Base-by-base conservation (phyloP, 2,329 filamentous ascomycete genomes). In the Basipetospora chlamydospora region DNA sequence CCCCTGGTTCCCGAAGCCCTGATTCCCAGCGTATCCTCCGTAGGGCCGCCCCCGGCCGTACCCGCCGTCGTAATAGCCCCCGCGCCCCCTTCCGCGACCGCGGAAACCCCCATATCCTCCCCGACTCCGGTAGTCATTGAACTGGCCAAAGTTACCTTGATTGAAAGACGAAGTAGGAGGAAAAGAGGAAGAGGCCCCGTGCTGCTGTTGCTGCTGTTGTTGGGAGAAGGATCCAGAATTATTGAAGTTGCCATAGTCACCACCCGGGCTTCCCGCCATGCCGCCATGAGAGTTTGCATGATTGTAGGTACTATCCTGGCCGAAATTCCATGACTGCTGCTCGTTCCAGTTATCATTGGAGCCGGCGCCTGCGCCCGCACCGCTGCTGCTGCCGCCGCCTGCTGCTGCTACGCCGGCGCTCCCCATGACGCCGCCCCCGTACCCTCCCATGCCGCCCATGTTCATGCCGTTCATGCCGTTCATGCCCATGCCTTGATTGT, bases 261-360 rank as follows among this genome's bases (percentile, higher is more conserved):
- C 76, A 68, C 70, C 69, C 63, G 75, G 77, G 73, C 82, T 79
- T 80, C 77, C 76, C 68, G 70, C 69, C 63, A 75, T 77, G 73
- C 82, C 82, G 69, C 76, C 75, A 70, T 73, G 71, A 73, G 75
- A 76, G 81, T 75, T 84, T 80, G 75, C 71, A 72, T 79, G 66
- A 77, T 76, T 86, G 77, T 75, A 84, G n/a, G n/a, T n/a, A 80
- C 83, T 85, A 83, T 83, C 79, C 79, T 80, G 78, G 69, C 75
- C 73, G 69, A 75, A 73, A 77, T 78, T 81, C 80, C 79, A 85
- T 69, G 77, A 75, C 65, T 82, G 77, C 64, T 80, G 78, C 67
- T 70, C 70, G 68, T 79, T 81, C 78, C 79, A 84, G 67, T 77
- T 78, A 73, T 77, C 74, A 72, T 79, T 77, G 69, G 76, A 71